phyloP scores from a whole-genome alignment of 306 rosid genomes.

The Quercus agrifolia region DNA sequence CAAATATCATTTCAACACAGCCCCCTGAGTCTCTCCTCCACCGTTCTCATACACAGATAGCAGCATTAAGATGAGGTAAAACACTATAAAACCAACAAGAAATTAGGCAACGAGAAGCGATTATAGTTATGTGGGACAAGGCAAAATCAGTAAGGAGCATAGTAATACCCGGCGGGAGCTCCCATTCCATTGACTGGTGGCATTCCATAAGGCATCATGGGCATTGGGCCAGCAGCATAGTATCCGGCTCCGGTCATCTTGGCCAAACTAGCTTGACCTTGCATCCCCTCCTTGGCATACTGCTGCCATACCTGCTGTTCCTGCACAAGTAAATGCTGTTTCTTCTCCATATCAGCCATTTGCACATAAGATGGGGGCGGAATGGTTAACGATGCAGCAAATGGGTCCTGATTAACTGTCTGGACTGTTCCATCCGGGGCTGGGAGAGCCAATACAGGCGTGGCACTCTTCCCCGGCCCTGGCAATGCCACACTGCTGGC shows the following conservation, averaged over 20 bases:
- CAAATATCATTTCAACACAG: conserved; percentile 34
- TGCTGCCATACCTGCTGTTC: conserved; percentile 93
- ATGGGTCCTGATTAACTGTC: conserved; percentile 88
- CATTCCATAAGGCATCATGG: conserved; percentile 71
- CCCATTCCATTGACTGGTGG: conserved; percentile 87
- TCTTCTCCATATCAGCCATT: conserved; percentile 97
- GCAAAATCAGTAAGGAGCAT: conserved; percentile 59
- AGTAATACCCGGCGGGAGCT: conserved; percentile 68
- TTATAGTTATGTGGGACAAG: conserved; percentile 33
- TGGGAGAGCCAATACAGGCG: conserved; percentile 92
- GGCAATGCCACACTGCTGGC: conserved; percentile 98
- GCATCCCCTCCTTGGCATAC: conserved; percentile 89
- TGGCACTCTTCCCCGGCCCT: conserved; percentile 55
- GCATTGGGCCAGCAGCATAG: conserved; percentile 58
- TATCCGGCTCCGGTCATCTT: conserved; percentile 56
- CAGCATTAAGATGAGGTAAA: conserved; percentile 43
- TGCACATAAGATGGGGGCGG: conserved; percentile 97
- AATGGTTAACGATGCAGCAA: conserved; percentile 71
- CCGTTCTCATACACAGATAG: conserved; percentile 44
- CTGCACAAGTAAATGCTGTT: conserved; percentile 69
- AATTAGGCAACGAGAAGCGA: conserved; percentile 34
- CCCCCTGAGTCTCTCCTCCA: conserved; percentile 41
- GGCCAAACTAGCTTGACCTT: conserved; percentile 83
- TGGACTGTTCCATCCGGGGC: conserved; percentile 95
- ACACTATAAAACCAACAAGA: conserved; percentile 41